These are phyloP conservation scores for Candida glaebosa DNA, from an alignment of 805 yeast species.

Conservation along the genomic window DNA sequence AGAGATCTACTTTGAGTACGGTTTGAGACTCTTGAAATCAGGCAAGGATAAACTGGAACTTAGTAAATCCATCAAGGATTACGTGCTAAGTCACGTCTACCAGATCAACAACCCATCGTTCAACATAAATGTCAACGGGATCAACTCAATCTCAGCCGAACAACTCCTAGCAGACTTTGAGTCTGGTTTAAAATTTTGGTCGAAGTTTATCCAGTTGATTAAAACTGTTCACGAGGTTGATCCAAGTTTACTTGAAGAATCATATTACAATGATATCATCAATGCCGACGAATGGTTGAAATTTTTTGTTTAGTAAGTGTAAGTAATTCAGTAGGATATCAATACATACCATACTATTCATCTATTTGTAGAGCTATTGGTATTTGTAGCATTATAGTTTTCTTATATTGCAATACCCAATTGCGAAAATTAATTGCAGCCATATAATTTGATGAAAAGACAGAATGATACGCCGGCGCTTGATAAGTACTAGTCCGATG, in stretches of 20 bases:
- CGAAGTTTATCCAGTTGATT: conserved; percentile 24
- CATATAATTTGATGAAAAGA: background rate
- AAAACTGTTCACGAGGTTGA: conserved; percentile 25
- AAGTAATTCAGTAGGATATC: background rate
- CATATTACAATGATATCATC: conserved; percentile 18
- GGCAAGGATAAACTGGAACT: conserved; percentile 24
- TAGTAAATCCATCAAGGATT: conserved; percentile 23
- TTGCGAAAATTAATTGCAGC: background rate
- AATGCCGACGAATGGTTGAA: conserved; percentile 31
- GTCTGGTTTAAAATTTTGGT: conserved; percentile 34
- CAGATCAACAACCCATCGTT: conserved; percentile 36
- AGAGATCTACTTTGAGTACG: conserved; percentile 49
- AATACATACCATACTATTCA: background rate
- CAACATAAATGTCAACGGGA: conserved; percentile 40
- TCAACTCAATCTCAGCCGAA: conserved; percentile 32
- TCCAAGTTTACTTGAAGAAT: conserved; percentile 21
- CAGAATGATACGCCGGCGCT: background rate
- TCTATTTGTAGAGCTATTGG: background rate
- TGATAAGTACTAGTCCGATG: background rate
- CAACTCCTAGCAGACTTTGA: conserved; percentile 30
- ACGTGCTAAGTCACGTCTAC: conserved; percentile 32
- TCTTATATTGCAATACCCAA: too few species aligned
- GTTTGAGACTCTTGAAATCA: conserved; percentile 25
- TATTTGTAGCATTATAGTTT: too few species aligned
- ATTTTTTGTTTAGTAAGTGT: conserved; percentile 15